These are phyloP conservation scores for Podaxis mareebaensis DNA, from an alignment of 768 basidiomycete genomes.

Conservation along the genomic window DNA sequence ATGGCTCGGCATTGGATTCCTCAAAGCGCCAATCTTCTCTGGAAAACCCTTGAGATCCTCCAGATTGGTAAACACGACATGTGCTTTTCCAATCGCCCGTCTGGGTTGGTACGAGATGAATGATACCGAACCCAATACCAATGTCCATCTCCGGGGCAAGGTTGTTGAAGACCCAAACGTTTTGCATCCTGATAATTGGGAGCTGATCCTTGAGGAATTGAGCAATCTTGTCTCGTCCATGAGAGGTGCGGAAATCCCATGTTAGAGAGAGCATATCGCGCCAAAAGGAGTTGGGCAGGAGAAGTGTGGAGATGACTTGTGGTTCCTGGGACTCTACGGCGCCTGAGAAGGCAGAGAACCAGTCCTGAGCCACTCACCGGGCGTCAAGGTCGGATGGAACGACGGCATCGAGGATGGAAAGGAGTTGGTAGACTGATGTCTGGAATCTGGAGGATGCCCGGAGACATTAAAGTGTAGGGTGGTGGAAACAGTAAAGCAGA, in stretches of 20 bases:
- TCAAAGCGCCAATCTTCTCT: constrained; percentile 40
- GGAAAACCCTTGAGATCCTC: constrained; percentile 45
- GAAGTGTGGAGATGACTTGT: constrained; percentile 19
- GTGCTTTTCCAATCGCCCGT: constrained; percentile 47
- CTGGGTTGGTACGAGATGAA: constrained; percentile 42
- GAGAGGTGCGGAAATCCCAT: constrained; percentile 53
- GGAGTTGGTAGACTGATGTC: constrained; percentile 26
- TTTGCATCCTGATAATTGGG: constrained; percentile 27
- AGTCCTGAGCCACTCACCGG: constrained; percentile 24
- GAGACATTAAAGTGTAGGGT: neutral
- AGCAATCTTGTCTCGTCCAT: constrained; percentile 34
- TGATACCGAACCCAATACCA: constrained; percentile 43
- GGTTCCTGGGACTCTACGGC: constrained; percentile 20
- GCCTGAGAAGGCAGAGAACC: constrained; percentile 27
- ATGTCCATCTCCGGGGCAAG: constrained; percentile 41
- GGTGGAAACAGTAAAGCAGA: neutral
- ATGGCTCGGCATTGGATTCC: constrained; percentile 41
- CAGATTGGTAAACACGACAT: constrained; percentile 51
- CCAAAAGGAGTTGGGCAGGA: constrained; percentile 37
- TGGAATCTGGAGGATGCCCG: constrained; percentile 1
- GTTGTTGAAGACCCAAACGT: constrained; percentile 32
- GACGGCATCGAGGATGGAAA: constrained; percentile 26
- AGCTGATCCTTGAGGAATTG: constrained; percentile 41
- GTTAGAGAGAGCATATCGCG: constrained; percentile 53
- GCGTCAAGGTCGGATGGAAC: constrained; percentile 24